Evolutionary conservation across 306 rosid species (phyloP).

Genomic region (Rosa lucieae): DNA sequence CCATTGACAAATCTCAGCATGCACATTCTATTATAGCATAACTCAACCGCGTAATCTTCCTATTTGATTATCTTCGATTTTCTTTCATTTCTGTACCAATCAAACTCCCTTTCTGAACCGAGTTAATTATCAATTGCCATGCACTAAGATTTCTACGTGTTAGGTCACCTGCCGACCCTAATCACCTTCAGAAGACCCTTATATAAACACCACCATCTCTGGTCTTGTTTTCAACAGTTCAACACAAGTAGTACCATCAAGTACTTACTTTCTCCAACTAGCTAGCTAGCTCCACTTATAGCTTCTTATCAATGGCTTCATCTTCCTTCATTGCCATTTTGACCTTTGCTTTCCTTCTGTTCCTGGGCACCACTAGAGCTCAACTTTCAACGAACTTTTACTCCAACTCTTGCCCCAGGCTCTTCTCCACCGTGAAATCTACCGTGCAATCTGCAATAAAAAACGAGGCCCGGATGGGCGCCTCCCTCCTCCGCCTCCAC

Average conservation of each 20-base stretch:
- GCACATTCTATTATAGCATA: neutral
- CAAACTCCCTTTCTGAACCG: neutral
- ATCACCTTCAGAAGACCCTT: constrained; percentile 34
- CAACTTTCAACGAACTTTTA: constrained; percentile 56
- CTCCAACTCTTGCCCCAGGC: constrained; percentile 58
- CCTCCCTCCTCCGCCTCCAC: constrained; percentile 86
- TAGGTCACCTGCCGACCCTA: constrained; percentile 51
- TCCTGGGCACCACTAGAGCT: constrained; percentile 43
- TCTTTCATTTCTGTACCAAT: neutral
- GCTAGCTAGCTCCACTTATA: constrained; percentile 18
- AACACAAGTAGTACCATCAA: neutral
- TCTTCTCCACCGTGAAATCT: constrained; percentile 50
- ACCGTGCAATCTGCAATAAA: constrained; percentile 52
- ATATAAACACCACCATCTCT: constrained; percentile 32
- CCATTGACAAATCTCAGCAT: neutral
- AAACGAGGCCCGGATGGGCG: constrained; percentile 89
- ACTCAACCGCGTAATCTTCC: neutral
- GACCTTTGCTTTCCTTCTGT: constrained; percentile 30
- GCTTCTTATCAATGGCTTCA: constrained; percentile 19
- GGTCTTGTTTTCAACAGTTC: neutral
- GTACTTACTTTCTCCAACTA: neutral
- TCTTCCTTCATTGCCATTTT: constrained; percentile 19
- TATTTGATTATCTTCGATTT: neutral
- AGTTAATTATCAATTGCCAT: constrained; percentile 18
- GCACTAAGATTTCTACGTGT: constrained; percentile 44